Evolutionary conservation across 2,329 filamentous ascomycete species (phyloP), one percentile per base, ranked within the genome.

Genomic region (Thermothelomyces thermophilus): DNA sequence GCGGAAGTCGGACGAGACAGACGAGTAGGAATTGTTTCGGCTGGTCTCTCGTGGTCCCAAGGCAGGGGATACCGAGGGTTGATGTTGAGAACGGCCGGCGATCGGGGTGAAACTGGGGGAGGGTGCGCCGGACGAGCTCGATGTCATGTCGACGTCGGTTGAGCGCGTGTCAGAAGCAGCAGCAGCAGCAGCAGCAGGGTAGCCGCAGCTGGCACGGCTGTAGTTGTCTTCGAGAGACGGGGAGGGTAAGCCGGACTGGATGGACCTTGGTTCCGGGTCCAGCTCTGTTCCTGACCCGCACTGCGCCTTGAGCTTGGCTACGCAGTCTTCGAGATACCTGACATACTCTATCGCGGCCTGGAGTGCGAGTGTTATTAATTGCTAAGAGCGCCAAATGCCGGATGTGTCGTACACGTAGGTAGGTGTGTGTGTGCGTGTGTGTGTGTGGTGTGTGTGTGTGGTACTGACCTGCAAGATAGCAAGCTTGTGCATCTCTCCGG

Each of bases 401-500:
- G n/a, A n/a, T n/a, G n/a, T n/a, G n/a, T n/a, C n/a, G n/a, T n/a
- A n/a, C n/a, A n/a, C n/a, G n/a, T n/a, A n/a, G n/a, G n/a, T n/a
- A n/a, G n/a, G n/a, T n/a, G n/a, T n/a, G n/a, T n/a, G n/a, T n/a
- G n/a, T n/a, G n/a, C n/a, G n/a, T n/a, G n/a, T n/a, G n/a, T n/a
- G n/a, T n/a, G n/a, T n/a, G n/a, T n/a, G n/a, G n/a, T n/a, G n/a
- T n/a, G 11, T n/a, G 22, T 20, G 22, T 4, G 33, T 34, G 9
- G 5, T 22, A 67, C 76, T 56, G 66, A 94, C 90, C 80, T 96
- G 90, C 44, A 97, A 71, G 59, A 97, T 96, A 14, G 90, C 90
- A 50, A 97, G 73, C 70, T 98, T 98, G 68, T 97, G 93, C 93
- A 97, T 97, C 63, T 97, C 91, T 6, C 90, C 90, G n/a, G 80